Conservation (phyloP, 768 basidiomycete genomes). For the Termitomyces sp. region DNA sequence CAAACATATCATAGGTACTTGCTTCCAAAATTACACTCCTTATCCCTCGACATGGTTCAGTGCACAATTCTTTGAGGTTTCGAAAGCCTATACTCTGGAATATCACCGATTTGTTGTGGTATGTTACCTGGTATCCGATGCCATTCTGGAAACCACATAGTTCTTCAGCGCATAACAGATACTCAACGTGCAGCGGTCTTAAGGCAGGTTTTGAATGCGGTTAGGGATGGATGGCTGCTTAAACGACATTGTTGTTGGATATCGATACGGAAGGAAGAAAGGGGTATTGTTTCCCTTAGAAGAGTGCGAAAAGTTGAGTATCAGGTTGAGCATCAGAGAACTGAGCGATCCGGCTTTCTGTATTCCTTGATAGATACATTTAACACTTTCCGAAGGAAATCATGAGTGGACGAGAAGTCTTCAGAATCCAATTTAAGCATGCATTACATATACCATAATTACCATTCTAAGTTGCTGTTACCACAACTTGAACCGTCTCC, state of each 20-base stretch:
- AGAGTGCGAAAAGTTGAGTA: neutral
- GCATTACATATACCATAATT: neutral
- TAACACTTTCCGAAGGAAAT: neutral
- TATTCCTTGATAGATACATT: too few relatives aligned
- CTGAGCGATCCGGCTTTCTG: too few relatives aligned
- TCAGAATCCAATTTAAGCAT: neutral
- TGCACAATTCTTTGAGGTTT: neutral
- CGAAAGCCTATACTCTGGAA: neutral
- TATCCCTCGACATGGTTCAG: neutral
- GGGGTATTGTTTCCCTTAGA: neutral
- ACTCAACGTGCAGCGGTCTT: too few relatives aligned
- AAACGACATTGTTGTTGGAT: neutral
- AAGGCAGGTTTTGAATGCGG: neutral
- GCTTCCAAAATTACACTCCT: neutral
- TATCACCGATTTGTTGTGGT: too few relatives aligned
- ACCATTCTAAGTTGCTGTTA: constrained; percentile 4
- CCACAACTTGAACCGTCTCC: constrained; percentile 1
- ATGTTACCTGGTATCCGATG: too few relatives aligned
- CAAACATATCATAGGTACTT: too few relatives aligned
- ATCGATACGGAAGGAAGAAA: neutral
- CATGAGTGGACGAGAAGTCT: neutral
- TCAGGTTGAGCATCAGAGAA: neutral
- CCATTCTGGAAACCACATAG: neutral
- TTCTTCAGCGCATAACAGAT: neutral
- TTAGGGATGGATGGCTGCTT: too few relatives aligned